These are phyloP conservation scores for Auricularia heimuer DNA, from an alignment of 768 basidiomycete genomes.

Conservation along the genomic window DNA sequence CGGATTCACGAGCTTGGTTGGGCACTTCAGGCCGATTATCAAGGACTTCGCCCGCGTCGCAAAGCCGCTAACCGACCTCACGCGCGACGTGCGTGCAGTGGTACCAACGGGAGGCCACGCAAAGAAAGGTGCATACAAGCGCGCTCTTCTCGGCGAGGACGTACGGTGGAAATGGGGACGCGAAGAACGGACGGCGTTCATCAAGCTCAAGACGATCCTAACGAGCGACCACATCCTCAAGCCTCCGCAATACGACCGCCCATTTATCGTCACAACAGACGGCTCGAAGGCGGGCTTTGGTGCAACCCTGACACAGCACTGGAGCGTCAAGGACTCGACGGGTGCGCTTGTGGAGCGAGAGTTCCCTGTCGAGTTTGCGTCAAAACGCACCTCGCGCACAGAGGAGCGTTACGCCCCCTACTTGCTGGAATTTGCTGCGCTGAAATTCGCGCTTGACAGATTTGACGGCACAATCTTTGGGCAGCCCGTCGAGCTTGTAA, in stretches of 20 bases:
- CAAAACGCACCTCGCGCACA: constrained; percentile 9
- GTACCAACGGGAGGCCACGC: constrained; percentile 5
- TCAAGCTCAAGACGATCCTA: constrained; percentile 23
- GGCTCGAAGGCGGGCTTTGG: constrained; percentile 25
- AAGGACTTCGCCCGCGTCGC: constrained; percentile 25
- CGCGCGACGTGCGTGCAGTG: constrained; percentile 4
- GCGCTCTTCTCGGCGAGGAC: constrained; percentile 11
- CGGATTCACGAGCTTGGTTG: constrained; percentile 27
- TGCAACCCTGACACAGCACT: constrained; percentile 21
- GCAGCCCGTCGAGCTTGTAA: constrained; percentile 21
- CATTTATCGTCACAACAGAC: constrained; percentile 29
- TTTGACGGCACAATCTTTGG: constrained; percentile 15
- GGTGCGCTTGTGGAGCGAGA: constrained; percentile 12
- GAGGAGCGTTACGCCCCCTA: too few relatives aligned
- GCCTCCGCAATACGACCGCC: constrained; percentile 21
- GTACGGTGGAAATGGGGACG: constrained; percentile 17
- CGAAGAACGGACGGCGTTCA: constrained; percentile 15
- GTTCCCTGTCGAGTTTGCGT: constrained; percentile 26
- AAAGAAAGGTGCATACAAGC: constrained; percentile 18
- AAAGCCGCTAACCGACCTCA: constrained; percentile 23
- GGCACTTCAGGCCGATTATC: constrained; percentile 27
- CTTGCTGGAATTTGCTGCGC: too few relatives aligned
- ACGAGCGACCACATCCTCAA: constrained; percentile 24
- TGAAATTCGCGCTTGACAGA: constrained; percentile 9
- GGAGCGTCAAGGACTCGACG: constrained; percentile 10